phyloP scores from a whole-genome alignment of 176 grass and related monocot genomes.

The Eragrostis nindensis region DNA sequence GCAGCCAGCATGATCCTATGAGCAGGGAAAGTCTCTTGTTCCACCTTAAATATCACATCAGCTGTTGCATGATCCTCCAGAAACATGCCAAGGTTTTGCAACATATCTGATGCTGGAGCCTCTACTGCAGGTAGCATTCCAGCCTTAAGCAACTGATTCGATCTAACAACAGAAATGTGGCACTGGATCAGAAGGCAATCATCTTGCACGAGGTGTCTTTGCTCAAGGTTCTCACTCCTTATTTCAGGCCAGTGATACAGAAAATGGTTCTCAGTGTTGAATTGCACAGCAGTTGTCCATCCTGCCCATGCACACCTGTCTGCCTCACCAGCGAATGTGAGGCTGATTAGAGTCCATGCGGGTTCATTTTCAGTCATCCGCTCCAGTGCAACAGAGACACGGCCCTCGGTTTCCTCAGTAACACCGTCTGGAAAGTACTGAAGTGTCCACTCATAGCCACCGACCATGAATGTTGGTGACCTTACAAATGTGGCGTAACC shows the following conservation, averaged over 20 bases:
- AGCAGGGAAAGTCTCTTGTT: not conserved
- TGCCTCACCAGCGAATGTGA: not conserved
- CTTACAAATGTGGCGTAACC: not conserved
- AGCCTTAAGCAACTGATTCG: not conserved
- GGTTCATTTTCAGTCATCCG: not conserved
- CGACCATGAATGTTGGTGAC: not conserved
- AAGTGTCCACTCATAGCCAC: slow-evolving; percentile 6
- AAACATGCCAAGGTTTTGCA: not conserved
- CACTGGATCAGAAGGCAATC: not conserved
- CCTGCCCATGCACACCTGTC: not conserved
- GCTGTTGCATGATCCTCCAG: not conserved
- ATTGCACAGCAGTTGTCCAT: not conserved
- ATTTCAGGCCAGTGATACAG: not conserved
- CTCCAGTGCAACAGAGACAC: not conserved
- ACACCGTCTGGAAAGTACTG: not conserved
- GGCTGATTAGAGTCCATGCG: not conserved
- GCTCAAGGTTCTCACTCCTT: not conserved
- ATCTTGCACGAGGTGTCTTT: not conserved
- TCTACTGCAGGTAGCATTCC: slow-evolving; percentile 1
- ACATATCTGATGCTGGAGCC: not conserved
- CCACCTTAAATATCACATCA: not conserved
- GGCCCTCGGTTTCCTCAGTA: not conserved
- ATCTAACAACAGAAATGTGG: not conserved
- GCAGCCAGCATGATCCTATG: slow-evolving; percentile 3
- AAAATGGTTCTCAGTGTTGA: not conserved